phyloP scores from a whole-genome alignment of 306 rosid genomes.

The Fragaria vesca region DNA sequence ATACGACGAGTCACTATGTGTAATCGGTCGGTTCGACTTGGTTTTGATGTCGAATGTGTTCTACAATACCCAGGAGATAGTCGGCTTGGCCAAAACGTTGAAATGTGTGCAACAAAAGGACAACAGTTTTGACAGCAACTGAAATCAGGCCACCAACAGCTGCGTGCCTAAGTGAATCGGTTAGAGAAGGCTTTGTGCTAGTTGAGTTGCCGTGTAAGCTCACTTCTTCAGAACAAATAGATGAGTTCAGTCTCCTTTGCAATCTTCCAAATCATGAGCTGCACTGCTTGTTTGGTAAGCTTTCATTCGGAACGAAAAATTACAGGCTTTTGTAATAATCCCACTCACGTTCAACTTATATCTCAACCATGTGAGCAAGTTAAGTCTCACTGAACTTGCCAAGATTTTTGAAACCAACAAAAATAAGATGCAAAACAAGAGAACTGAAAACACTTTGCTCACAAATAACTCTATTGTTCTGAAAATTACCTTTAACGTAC shows the following conservation, averaged over 20 bases:
- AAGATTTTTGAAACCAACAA: background rate
- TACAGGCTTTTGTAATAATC: background rate
- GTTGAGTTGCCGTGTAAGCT: conserved; percentile 25
- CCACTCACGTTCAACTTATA: background rate
- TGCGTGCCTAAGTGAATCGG: conserved; percentile 34
- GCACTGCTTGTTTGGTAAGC: too few relatives aligned
- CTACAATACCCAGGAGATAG: conserved; percentile 26
- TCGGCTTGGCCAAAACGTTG: conserved; percentile 22
- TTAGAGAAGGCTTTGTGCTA: conserved; percentile 29
- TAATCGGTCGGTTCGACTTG: conserved; percentile 26
- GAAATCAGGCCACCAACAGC: conserved; percentile 34
- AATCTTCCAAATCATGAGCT: conserved; percentile 17
- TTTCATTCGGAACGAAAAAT: background rate
- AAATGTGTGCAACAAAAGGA: conserved; percentile 13
- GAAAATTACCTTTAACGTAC: too few relatives aligned
- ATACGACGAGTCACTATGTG: conserved; percentile 13
- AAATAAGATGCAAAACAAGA: background rate
- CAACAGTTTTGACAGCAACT: conserved; percentile 29
- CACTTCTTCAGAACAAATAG: background rate
- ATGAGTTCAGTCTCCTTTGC: conserved; percentile 1
- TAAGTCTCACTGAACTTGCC: background rate
- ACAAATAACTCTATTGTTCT: too few relatives aligned
- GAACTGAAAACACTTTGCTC: background rate
- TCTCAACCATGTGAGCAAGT: background rate
- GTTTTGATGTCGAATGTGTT: conserved; percentile 43